phyloP scores from a whole-genome alignment of 2,329 filamentous ascomycete species.

The Talaromyces funiculosus region DNA sequence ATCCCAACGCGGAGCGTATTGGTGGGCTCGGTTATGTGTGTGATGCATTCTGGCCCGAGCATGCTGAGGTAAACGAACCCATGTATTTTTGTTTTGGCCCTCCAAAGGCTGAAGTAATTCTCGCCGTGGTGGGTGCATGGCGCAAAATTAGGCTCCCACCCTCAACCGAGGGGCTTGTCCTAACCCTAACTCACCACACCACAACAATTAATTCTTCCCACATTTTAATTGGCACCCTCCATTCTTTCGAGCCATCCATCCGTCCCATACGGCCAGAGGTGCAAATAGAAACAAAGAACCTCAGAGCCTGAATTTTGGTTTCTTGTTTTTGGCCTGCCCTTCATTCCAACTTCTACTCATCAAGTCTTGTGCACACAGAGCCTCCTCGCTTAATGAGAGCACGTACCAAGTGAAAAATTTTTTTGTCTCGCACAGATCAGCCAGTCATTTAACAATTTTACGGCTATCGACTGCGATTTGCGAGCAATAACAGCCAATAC shows the following conservation, averaged over 20 bases:
- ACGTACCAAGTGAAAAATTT: slow-evolving; percentile 11
- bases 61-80: not conserved
- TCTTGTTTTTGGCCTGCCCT: not conserved
- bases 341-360: not conserved
- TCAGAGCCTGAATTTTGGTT: not conserved
- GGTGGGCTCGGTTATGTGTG: not conserved
- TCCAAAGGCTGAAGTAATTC: not conserved
- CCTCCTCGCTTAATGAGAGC: slow-evolving; percentile 10
- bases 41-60: not conserved
- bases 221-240: not conserved
- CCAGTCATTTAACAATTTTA: slow-evolving; percentile 5
- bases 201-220: not conserved
- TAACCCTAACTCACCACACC: slow-evolving; percentile 2
- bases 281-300: not conserved
- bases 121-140: not conserved
- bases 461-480: slow-evolving; percentile 5
- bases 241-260: not conserved
- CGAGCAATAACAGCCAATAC: slow-evolving; percentile 1
- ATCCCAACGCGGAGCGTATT: not conserved
- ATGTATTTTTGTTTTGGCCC: not conserved
- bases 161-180: not conserved
- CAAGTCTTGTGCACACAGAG: not conserved
- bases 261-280: not conserved
- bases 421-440: slow-evolving; percentile 11
- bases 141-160: not conserved